These are phyloP conservation scores for Asterella californica DNA, from an alignment of 225 moss, liverwort and hornwort species.

Conservation along the genomic window DNA sequence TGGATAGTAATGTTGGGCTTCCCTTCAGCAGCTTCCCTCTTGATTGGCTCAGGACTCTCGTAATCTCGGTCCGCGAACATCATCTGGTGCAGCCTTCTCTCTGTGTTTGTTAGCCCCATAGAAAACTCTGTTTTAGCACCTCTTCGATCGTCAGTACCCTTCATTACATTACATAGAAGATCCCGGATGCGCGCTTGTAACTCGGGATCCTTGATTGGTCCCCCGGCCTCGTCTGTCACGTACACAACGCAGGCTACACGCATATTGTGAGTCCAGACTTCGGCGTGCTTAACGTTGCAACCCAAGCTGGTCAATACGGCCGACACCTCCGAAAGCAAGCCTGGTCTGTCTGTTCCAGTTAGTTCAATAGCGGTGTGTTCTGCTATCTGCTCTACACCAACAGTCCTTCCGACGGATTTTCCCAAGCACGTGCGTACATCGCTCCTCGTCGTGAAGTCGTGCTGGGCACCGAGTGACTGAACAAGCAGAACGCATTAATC, in stretches of 20 bases:
- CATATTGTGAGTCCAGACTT: slow-evolving; percentile 91
- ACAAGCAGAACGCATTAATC: neutral
- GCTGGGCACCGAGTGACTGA: slow-evolving; percentile 60
- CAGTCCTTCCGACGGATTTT: slow-evolving; percentile 45
- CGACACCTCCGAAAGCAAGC: slow-evolving; percentile 76
- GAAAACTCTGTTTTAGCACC: slow-evolving; percentile 31
- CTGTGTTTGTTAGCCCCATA: slow-evolving; percentile 28
- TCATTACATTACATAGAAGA: slow-evolving; percentile 34
- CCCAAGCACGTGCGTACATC: slow-evolving; percentile 48
- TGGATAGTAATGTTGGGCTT: slow-evolving; percentile 34
- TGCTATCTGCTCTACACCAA: slow-evolving; percentile 57
- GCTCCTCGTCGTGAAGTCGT: slow-evolving; percentile 53
- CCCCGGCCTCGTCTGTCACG: slow-evolving; percentile 74
- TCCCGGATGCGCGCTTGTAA: slow-evolving; percentile 48
- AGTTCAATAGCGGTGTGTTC: slow-evolving; percentile 87
- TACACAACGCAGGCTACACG: slow-evolving; percentile 87
- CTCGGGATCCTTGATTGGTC: slow-evolving; percentile 58
- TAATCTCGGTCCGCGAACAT: slow-evolving; percentile 44
- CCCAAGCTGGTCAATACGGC: slow-evolving; percentile 67
- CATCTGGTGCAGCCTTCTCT: slow-evolving; percentile 45
- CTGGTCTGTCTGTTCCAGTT: slow-evolving; percentile 78
- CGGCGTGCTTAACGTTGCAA: slow-evolving; percentile 80
- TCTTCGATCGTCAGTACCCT: slow-evolving; percentile 30
- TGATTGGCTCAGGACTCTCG: neutral
- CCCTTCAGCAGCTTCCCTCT: slow-evolving; percentile 14